Evolutionary conservation across 2,329 filamentous ascomycete species (phyloP).

Genomic region (Dactylellina cionopaga): DNA sequence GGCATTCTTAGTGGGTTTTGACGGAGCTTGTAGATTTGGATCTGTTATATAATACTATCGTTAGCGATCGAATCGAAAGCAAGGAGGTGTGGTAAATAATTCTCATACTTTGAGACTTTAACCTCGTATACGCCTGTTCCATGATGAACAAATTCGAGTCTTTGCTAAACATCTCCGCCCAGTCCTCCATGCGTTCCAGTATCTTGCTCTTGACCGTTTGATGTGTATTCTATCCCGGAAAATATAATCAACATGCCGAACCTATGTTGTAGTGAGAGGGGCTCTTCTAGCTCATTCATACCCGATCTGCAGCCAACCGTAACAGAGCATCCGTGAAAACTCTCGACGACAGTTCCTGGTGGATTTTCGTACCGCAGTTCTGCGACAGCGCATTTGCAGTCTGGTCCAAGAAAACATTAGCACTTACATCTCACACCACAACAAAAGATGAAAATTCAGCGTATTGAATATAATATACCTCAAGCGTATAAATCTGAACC

Average conservation of each 20-base stretch:
- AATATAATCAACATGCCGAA: conserved; percentile 30
- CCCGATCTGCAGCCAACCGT: conserved; percentile 85
- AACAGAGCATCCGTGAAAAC: conserved; percentile 94
- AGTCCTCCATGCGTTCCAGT: conserved; percentile 93
- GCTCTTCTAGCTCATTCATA: no score
- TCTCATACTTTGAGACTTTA: conserved; percentile 77
- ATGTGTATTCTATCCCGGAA: conserved; percentile 78
- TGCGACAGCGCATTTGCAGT: conserved; percentile 90
- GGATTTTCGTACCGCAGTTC: conserved; percentile 86
- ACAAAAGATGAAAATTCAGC: conserved; percentile 2
- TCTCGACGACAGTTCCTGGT: conserved; percentile 87
- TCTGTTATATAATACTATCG: no score
- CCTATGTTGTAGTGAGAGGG: background rate
- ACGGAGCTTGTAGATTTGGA: conserved; percentile 88
- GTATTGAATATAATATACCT: conserved; percentile 67
- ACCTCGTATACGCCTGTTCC: conserved; percentile 89
- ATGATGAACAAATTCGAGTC: conserved; percentile 96
- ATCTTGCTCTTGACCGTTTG: conserved; percentile 97
- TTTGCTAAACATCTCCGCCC: conserved; percentile 91
- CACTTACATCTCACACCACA: background rate
- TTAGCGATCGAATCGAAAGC: no score
- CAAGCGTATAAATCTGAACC: conserved; percentile 92
- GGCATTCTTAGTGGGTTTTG: conserved; percentile 89
- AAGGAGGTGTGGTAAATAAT: no score
- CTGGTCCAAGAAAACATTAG: conserved; percentile 61